Base-by-base conservation (phyloP, 805 yeast genomes). In the Cyberlindnera saturnus region DNA sequence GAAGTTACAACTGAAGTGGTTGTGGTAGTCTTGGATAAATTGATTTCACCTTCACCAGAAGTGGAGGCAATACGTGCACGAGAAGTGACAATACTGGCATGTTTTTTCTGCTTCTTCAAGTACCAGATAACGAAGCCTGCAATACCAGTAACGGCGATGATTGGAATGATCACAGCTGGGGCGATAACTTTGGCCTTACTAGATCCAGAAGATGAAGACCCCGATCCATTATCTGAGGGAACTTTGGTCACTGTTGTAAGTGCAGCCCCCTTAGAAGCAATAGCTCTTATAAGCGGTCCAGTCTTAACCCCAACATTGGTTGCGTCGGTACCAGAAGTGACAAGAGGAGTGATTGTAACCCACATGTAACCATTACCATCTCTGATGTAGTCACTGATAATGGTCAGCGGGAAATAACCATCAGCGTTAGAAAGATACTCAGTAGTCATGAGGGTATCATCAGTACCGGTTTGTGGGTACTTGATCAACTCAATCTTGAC, bases 91-190 rank as follows among this genome's bases (percentile, higher is more conserved):
- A 36, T 28, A 18, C 38, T 18, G 18, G 38, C 37, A 15, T 43
- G 15, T 6, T 37, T 46, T 41, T 50, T 50, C 48, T 55, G 52
- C 34, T 53, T 60, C 40, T 52, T 51, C 44, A 65, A 49, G 53
- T 59, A 67, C 56, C 47, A 61, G 41, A 63, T 41, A 23, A 67
- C 64, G 39, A 50, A 61, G 32, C 43, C 47, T 2, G 62, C 58
- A 31, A 69, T 52, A 1, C 54, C 48, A 17, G 53, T 47, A 17
- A 63, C 56, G 3, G 57, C 67, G 11, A 67, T 60, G 7, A 70
- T 65, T 38, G 74, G 73, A 10, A 69, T 69, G 18, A 69, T 63
- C 13, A 70, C 73, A 13, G 73, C 71, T 40, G 74, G 73, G 13
- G 64, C 72, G 36, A 69, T 65, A 3, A 52, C 55, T 41, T 59